phyloP scores from a whole-genome alignment of 208 protist genomes.

The Tritrichomonas musculus region DNA sequence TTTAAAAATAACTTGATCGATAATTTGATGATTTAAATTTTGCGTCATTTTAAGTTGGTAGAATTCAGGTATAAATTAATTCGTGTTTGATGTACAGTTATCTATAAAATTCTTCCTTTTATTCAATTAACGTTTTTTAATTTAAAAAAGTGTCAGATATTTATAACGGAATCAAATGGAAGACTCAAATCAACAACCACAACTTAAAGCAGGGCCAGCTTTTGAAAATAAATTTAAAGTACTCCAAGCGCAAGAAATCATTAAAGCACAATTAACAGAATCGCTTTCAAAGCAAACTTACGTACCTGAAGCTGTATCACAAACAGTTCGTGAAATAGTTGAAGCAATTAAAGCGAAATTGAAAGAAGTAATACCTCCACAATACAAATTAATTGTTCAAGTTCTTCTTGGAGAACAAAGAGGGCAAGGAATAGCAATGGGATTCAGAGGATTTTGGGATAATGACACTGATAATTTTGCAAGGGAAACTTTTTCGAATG shows the following conservation, averaged over 20 bases:
- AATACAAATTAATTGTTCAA: slow-evolving; percentile 43
- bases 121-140: too few relatives aligned
- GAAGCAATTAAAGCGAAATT: slow-evolving; percentile 11
- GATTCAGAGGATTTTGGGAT: slow-evolving; percentile 43
- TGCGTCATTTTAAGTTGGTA: too few relatives aligned
- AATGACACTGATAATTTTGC: slow-evolving; percentile 37
- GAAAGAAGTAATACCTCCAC: slow-evolving; percentile 31
- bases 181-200: background rate
- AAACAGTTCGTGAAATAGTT: background rate
- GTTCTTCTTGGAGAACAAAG: slow-evolving; percentile 41
- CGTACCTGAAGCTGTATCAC: background rate
- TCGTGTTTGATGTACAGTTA: too few relatives aligned
- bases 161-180: background rate
- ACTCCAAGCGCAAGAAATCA: background rate
- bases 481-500: slow-evolving; percentile 40
- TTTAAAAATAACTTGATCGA: too few relatives aligned
- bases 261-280: background rate
- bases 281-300: background rate
- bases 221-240: slow-evolving; percentile 34
- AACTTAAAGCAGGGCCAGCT: background rate
- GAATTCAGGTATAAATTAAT: too few relatives aligned
- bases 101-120: too few relatives aligned
- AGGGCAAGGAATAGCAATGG: slow-evolving; percentile 40
- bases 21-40: too few relatives aligned
- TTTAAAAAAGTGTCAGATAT: too few relatives aligned